Evolutionary conservation across 139 green algal species (phyloP).

Genomic region (Chlamydomonas sp.): DNA sequence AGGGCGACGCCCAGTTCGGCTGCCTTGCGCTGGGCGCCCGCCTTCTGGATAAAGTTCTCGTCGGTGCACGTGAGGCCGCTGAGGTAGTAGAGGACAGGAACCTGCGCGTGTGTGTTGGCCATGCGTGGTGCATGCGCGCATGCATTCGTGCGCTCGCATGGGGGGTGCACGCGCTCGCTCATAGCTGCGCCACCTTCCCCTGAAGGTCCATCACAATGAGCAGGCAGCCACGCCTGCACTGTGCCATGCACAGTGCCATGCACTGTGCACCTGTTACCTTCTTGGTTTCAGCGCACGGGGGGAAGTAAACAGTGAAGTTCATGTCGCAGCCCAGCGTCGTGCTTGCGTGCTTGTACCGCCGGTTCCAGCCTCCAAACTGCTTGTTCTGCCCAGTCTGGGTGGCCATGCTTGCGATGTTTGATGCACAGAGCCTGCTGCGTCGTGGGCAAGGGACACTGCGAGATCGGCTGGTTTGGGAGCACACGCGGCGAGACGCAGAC

Average conservation of each 20-base stretch:
- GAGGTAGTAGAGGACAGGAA: slow-evolving; percentile 82
- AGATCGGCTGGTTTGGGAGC: too few species aligned
- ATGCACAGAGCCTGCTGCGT: too few species aligned
- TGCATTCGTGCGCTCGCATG: background rate
- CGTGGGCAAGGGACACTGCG: too few species aligned
- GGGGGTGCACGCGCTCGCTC: background rate
- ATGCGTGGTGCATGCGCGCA: background rate
- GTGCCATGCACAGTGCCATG: slow-evolving; percentile 6
- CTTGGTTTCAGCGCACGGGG: slow-evolving; percentile 25
- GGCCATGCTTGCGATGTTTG: background rate
- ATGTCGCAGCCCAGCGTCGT: slow-evolving; percentile 62
- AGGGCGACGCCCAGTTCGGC: slow-evolving; percentile 70
- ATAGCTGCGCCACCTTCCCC: background rate
- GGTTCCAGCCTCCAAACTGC: slow-evolving; percentile 61
- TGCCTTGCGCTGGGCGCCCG: slow-evolving; percentile 57
- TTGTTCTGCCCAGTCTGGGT: slow-evolving; percentile 18
- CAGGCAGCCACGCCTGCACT: too few species aligned
- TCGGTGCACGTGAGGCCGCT: slow-evolving; percentile 90
- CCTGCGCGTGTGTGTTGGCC: background rate
- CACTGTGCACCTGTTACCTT: slow-evolving; percentile 3
- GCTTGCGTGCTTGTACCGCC: slow-evolving; percentile 60
- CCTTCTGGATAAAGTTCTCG: slow-evolving; percentile 85
- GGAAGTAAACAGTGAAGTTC: slow-evolving; percentile 66
- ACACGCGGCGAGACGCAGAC: too few species aligned
- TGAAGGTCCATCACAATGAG: background rate